A percentile compares a stretch with the other conserved stretches of the same genome.
phyloP scores from a whole-genome alignment of 345 rosid species.

The Zanthoxylum bungeanum region DNA sequence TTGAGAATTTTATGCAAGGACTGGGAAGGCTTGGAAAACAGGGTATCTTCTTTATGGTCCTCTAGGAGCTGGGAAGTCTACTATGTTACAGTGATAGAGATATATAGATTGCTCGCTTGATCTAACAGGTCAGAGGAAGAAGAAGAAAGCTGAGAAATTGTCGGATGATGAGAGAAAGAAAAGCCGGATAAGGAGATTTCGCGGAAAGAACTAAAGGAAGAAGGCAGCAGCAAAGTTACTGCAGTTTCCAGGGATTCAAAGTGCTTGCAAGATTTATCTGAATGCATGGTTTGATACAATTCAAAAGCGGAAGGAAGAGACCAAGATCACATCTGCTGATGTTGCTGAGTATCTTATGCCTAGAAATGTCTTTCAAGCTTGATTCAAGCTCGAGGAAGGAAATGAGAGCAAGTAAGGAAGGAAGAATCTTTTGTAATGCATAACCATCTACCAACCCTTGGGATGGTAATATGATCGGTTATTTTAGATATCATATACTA shows the following conservation, averaged over 20 bases:
- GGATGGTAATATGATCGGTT: no score
- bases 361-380: slow-evolving; percentile 33
- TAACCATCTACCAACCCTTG: no score
- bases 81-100: slow-evolving; percentile 49
- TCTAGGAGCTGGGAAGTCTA: slow-evolving; percentile 33
- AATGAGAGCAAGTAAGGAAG: no score
- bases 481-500: no score
- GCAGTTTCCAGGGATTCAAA: slow-evolving; percentile 45
- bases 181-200: slow-evolving; percentile 26
- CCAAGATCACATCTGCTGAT: slow-evolving; percentile 46
- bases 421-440: no score
- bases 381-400: slow-evolving; percentile 41
- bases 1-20: slow-evolving; percentile 53
- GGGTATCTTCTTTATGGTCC: slow-evolving; percentile 57
- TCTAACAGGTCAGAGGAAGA: slow-evolving; percentile 55
- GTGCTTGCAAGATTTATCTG: slow-evolving; percentile 48
- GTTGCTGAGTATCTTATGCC: slow-evolving; percentile 56
- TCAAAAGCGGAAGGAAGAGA: slow-evolving; percentile 23
- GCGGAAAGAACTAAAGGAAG: slow-evolving; percentile 28
- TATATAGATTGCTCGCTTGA: slow-evolving; percentile 58
- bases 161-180: slow-evolving; percentile 28
- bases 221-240: slow-evolving; percentile 40
- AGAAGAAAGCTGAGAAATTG: slow-evolving; percentile 28
- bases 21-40: slow-evolving; percentile 56
- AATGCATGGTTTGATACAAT: slow-evolving; percentile 30